Conservation (phyloP, 108 stramenopile species). For the Nitzschia inconspicua region DNA sequence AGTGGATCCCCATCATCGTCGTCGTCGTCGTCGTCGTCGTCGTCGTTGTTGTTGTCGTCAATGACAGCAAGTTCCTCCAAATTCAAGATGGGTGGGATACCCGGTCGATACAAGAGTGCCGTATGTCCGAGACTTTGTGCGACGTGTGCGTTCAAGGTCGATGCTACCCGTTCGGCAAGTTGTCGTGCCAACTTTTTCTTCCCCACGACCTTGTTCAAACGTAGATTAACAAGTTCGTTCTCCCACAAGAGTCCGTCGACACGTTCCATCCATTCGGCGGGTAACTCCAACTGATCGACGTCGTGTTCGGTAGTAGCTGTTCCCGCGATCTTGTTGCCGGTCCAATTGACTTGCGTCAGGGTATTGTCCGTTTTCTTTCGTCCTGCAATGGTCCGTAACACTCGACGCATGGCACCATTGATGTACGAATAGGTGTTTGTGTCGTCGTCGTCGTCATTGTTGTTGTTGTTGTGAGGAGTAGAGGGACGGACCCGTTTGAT, state of each 20-base stretch:
- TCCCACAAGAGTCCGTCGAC: constrained; percentile 62
- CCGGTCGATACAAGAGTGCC: constrained; percentile 70
- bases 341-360: constrained; percentile 50
- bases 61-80: constrained; percentile 44
- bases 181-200: constrained; percentile 69
- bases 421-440: constrained; percentile 33
- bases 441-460: constrained; percentile 25
- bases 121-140: constrained; percentile 81
- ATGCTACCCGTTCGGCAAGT: constrained; percentile 58
- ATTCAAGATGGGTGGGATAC: constrained; percentile 54
- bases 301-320: constrained; percentile 15
- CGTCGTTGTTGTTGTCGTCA: not conserved
- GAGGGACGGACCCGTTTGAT: constrained; percentile 67
- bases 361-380: constrained; percentile 49
- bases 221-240: constrained; percentile 64
- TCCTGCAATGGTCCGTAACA: constrained; percentile 47
- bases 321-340: not conserved
- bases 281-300: constrained; percentile 28
- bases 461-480: too few relatives aligned
- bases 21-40: not conserved
- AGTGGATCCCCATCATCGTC: not conserved
- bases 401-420: constrained; percentile 48
- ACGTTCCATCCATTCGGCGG: constrained; percentile 56
- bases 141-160: constrained; percentile 61
- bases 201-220: constrained; percentile 61